Evolutionary conservation across 2,329 filamentous ascomycete genomes (phyloP).

Genomic region (Aspergillus jensenii): DNA sequence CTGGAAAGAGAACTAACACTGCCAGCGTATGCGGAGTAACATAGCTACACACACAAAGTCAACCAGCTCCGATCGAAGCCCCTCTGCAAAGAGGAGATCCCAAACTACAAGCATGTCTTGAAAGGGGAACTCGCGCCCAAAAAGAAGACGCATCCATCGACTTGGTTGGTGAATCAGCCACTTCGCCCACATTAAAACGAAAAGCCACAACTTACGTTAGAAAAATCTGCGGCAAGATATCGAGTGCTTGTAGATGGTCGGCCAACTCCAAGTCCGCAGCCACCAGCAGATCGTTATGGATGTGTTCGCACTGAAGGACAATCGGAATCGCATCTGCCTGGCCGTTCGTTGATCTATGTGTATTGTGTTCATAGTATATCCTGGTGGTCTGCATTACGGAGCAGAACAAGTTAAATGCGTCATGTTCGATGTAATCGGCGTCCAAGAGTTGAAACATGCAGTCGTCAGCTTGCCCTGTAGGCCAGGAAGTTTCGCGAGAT

Average conservation of each 20-base stretch:
- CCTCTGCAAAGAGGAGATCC: constrained; percentile 88
- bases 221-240: constrained; percentile 95
- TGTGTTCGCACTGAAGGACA: constrained; percentile 78
- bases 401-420: constrained; percentile 82
- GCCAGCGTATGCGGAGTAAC: constrained; percentile 88
- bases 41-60: constrained; percentile 93
- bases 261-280: constrained; percentile 82
- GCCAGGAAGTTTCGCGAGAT: constrained; percentile 32
- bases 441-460: constrained; percentile 69
- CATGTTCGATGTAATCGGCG: constrained; percentile 76
- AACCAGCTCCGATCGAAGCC: constrained; percentile 74
- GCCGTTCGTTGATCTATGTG: constrained; percentile 44
- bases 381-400: constrained; percentile 85
- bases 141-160: constrained; percentile 90
- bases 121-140: constrained; percentile 90
- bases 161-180: constrained; percentile 7
- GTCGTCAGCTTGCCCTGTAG: constrained; percentile 44
- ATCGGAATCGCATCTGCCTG: constrained; percentile 64
- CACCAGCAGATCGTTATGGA: constrained; percentile 78
- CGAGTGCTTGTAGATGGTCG: constrained; percentile 74
- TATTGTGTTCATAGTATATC: constrained; percentile 76
- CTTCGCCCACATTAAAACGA: neutral
- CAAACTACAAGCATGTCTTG: constrained; percentile 80
- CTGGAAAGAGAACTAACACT: constrained; percentile 57
- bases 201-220: constrained; percentile 67